phyloP scores from a whole-genome alignment of 1,284 basidiomycete genomes.

The Boletellus deceptivus region DNA sequence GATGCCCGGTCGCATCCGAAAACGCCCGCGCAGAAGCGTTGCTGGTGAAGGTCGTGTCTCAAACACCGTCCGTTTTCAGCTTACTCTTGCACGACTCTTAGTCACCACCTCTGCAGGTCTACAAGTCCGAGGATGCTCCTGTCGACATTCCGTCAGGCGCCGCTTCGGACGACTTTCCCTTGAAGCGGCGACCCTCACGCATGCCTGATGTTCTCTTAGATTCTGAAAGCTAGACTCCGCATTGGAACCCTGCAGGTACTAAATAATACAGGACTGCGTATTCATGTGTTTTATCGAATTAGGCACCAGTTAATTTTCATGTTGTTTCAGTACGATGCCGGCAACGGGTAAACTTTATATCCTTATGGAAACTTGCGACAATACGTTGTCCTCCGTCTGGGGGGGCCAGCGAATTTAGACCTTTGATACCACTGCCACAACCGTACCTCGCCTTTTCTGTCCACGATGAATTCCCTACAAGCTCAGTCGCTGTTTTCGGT shows the following conservation, averaged over 20 bases:
- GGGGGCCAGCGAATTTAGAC: neutral
- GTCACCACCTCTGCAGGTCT: slow-evolving; percentile 25
- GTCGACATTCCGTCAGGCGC: slow-evolving; percentile 24
- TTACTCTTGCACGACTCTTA: neutral
- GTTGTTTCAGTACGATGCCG: slow-evolving; percentile 11
- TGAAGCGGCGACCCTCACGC: slow-evolving; percentile 44
- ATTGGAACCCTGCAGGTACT: slow-evolving; percentile 11
- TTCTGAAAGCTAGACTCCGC: slow-evolving; percentile 28
- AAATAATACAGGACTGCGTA: slow-evolving; percentile 9
- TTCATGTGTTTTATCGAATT: slow-evolving; percentile 23
- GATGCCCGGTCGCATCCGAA: slow-evolving; percentile 24
- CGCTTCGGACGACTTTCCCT: slow-evolving; percentile 24
- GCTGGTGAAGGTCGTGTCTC: slow-evolving; percentile 19
- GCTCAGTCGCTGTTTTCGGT: slow-evolving; percentile 54
- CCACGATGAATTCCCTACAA: slow-evolving; percentile 41
- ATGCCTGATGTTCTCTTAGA: slow-evolving; percentile 33
- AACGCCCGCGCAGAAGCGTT: slow-evolving; percentile 22
- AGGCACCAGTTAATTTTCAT: slow-evolving; percentile 25
- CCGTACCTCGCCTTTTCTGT: neutral
- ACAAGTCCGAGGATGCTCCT: slow-evolving; percentile 27
- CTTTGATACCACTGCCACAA: neutral
- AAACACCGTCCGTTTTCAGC: slow-evolving; percentile 21
- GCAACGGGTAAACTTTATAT: slow-evolving; percentile 11
- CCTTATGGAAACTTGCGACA: slow-evolving; percentile 15
- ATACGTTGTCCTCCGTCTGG: slow-evolving; percentile 6